phyloP scores from a whole-genome alignment of 2,329 filamentous ascomycete genomes.

The Trichoderma sp. region DNA sequence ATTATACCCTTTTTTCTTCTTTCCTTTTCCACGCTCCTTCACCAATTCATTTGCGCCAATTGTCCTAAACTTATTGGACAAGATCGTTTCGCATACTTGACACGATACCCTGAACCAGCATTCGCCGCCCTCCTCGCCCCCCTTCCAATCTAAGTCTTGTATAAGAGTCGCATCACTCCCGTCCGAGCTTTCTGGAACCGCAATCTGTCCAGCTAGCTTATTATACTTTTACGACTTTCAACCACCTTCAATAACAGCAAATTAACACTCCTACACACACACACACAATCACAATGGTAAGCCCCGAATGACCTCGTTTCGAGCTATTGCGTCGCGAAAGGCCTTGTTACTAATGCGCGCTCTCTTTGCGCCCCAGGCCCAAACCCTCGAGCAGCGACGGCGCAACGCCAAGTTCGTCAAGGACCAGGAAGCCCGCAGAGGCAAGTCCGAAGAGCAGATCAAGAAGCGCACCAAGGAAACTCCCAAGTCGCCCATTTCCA shows the following conservation, averaged over 20 bases:
- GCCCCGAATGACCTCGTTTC: neutral
- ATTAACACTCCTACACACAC: neutral
- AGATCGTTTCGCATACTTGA: neutral
- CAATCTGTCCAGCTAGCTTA: neutral
- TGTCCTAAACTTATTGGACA: constrained; percentile 31
- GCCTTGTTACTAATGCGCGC: neutral
- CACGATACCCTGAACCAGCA: constrained; percentile 10
- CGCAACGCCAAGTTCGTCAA: constrained; percentile 80
- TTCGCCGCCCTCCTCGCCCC: neutral
- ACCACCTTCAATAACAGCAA: neutral
- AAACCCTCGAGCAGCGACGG: constrained; percentile 82
- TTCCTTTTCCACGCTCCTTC: constrained; percentile 10
- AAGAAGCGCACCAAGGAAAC: constrained; percentile 63
- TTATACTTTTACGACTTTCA: neutral
- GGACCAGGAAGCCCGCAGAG: constrained; percentile 72
- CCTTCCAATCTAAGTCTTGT: constrained; percentile 5
- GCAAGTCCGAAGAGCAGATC: constrained; percentile 69
- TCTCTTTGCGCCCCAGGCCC: constrained; percentile 56
- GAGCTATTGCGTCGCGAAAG: neutral
- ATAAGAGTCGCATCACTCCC: constrained; percentile 8
- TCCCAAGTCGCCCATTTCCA: constrained; percentile 64
- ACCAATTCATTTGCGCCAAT: constrained; percentile 29
- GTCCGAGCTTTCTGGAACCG: neutral
- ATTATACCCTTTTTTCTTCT: neutral
- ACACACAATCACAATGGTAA: constrained; percentile 17